Percentiles rank a stretch among this genome's conserved stretches.
Evolutionary conservation across 2,329 filamentous ascomycete species (phyloP).

Genomic region (Gaeumannomyces sp.): DNA sequence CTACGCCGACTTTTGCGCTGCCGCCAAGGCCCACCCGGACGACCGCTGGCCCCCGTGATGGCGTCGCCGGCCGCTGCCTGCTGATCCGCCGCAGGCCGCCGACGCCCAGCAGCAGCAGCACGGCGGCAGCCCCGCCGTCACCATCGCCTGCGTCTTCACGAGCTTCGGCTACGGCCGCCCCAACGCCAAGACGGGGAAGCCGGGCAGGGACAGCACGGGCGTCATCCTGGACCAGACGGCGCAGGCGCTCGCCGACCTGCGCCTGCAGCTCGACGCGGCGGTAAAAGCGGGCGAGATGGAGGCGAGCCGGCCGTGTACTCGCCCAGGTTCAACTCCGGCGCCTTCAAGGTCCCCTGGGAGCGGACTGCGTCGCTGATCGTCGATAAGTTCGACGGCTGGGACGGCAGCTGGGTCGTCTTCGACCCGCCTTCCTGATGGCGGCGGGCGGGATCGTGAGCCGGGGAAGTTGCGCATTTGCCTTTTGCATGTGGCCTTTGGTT

Average conservation of each 20-base stretch:
- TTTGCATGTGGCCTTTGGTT: too few relatives aligned
- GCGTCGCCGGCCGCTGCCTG: constrained; percentile 21
- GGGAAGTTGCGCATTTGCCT: background rate
- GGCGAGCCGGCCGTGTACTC: constrained; percentile 15
- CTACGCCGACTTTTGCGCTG: constrained; percentile 21
- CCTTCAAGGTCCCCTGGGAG: constrained; percentile 19
- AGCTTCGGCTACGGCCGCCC: constrained; percentile 17
- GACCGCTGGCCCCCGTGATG: constrained; percentile 15
- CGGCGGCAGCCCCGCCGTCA: constrained; percentile 18
- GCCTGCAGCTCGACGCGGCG: constrained; percentile 13
- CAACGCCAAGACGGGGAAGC: constrained; percentile 12
- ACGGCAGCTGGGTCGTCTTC: constrained; percentile 7
- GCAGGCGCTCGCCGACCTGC: constrained; percentile 14
- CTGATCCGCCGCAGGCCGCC: constrained; percentile 22
- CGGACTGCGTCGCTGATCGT: constrained; percentile 12
- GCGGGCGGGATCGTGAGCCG: background rate
- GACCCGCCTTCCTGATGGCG: background rate
- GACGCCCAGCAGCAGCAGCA: constrained; percentile 15
- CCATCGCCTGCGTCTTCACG: constrained; percentile 19
- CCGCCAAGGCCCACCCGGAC: constrained; percentile 13
- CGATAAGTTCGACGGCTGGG: constrained; percentile 9
- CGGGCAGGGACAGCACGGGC: constrained; percentile 15
- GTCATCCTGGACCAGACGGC: constrained; percentile 17
- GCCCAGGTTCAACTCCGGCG: constrained; percentile 19
- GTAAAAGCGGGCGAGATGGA: background rate